phyloP scores from a whole-genome alignment of 2,329 filamentous ascomycete species.

The Madurella mycetomatis region DNA sequence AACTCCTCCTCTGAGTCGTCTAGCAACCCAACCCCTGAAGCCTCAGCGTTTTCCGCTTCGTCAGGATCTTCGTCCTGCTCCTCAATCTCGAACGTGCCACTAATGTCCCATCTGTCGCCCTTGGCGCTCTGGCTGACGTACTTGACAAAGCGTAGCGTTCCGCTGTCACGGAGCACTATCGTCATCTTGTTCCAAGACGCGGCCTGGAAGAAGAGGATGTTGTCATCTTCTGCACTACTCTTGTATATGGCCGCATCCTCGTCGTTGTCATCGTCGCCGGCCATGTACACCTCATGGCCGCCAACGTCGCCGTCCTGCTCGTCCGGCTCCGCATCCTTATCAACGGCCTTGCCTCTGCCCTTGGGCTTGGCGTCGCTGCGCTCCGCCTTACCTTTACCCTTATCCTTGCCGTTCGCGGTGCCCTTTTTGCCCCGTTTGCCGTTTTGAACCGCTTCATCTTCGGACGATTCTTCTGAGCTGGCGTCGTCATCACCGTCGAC shows the following conservation, averaged over 20 bases:
- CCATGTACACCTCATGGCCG: conserved; percentile 91
- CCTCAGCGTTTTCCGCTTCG: conserved; percentile 33
- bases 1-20: conserved; percentile 52
- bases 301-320: conserved; percentile 54
- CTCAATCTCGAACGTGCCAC: conserved; percentile 70
- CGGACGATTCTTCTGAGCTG: conserved; percentile 25
- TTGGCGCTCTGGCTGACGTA: conserved; percentile 79
- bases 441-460: conserved; percentile 15
- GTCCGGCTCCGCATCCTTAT: conserved; percentile 25
- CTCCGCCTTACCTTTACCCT: conserved; percentile 31
- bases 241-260: conserved; percentile 81
- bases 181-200: conserved; percentile 84
- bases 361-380: conserved; percentile 22
- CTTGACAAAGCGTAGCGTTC: conserved; percentile 89
- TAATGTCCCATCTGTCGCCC: conserved; percentile 91
- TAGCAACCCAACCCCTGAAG: conserved; percentile 27
- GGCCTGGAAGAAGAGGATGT: conserved; percentile 60
- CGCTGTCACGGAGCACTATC: conserved; percentile 82
- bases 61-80: conserved; percentile 45
- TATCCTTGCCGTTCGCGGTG: conserved; percentile 17
- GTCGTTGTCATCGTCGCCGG: conserved; percentile 67
- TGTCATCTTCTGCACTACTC: conserved; percentile 69
- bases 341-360: conserved; percentile 30
- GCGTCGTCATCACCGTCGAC: conserved; percentile 52
- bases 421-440: conserved; percentile 9